A percentile compares a stretch with the other conserved stretches of the same genome.
These are phyloP conservation scores for Stenocarpella maydis DNA, from an alignment of 2,329 filamentous ascomycete genomes.

Conservation along the genomic window DNA sequence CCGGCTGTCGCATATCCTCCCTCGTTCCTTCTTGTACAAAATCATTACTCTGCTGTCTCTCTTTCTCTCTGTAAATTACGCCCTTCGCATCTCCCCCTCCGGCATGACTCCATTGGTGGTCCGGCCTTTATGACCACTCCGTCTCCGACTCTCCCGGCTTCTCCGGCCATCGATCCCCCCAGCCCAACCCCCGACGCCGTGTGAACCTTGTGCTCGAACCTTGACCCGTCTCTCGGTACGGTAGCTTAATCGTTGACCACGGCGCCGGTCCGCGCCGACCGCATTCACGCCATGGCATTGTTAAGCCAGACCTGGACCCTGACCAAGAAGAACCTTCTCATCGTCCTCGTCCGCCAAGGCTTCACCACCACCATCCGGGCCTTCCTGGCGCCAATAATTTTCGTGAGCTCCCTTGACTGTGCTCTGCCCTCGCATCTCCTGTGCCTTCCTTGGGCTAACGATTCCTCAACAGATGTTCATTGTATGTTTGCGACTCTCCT, in stretches of 20 bases:
- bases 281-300: constrained; percentile 54
- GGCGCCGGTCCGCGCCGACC: not conserved
- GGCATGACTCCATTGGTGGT: not conserved
- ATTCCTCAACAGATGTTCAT: constrained; percentile 52
- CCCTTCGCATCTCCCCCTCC: not conserved
- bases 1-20: not conserved
- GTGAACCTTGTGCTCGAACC: constrained; percentile 17
- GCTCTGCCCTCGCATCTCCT: not conserved
- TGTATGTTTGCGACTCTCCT: constrained; percentile 36
- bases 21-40: not conserved
- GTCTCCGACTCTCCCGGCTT: too few relatives aligned
- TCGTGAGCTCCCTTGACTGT: constrained; percentile 36
- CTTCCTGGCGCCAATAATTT: constrained; percentile 52
- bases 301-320: constrained; percentile 68
- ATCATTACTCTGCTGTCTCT: not conserved
- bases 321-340: constrained; percentile 68
- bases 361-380: constrained; percentile 61
- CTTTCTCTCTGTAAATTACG: not conserved
- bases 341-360: constrained; percentile 63
- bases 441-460: not conserved
- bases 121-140: constrained; percentile 9
- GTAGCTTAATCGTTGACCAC: constrained; percentile 13
- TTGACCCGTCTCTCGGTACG: constrained; percentile 20
- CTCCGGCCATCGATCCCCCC: constrained; percentile 5
- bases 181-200: constrained; percentile 1